A percentile compares a stretch with the other conserved stretches of the same genome.
These are phyloP conservation scores for Aspergillus cavernicola DNA, from an alignment of 495 filamentous ascomycete genomes.

Conservation along the genomic window DNA sequence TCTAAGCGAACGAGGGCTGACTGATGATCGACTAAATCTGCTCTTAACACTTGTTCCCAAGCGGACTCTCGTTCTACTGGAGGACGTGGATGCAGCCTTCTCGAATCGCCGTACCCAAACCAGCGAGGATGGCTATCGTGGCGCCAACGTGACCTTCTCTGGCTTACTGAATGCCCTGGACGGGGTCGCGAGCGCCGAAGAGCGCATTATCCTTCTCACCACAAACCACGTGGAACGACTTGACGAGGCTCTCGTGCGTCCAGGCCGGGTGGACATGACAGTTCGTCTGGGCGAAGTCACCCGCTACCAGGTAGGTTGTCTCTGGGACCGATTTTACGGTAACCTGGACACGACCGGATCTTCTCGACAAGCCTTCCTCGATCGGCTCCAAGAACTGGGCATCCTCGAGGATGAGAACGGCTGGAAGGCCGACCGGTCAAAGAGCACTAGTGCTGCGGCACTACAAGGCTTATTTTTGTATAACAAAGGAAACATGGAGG, in stretches of 20 bases:
- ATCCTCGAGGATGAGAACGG: slow-evolving; percentile 49
- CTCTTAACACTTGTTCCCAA: slow-evolving; percentile 84
- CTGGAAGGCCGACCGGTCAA: slow-evolving; percentile 31
- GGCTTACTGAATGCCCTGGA: slow-evolving; percentile 91
- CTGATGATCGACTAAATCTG: slow-evolving; percentile 86
- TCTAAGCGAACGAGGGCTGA: slow-evolving; percentile 86
- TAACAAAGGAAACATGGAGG: slow-evolving; percentile 85
- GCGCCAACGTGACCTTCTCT: slow-evolving; percentile 92
- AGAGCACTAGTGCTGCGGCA: slow-evolving; percentile 75
- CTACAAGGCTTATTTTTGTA: slow-evolving; percentile 92
- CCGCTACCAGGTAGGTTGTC: slow-evolving; percentile 72
- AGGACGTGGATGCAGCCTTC: slow-evolving; percentile 95
- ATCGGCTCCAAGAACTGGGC: slow-evolving; percentile 47
- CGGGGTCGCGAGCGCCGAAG: slow-evolving; percentile 91
- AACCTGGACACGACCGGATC: slow-evolving; percentile 64
- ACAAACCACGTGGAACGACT: slow-evolving; percentile 91
- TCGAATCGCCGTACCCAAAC: slow-evolving; percentile 66
- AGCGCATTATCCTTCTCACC: slow-evolving; percentile 88
- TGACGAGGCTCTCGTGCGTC: slow-evolving; percentile 83
- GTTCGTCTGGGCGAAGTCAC: slow-evolving; percentile 85
- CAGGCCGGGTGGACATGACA: slow-evolving; percentile 91
- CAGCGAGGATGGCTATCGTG: slow-evolving; percentile 80
- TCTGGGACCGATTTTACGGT: slow-evolving; percentile 95
- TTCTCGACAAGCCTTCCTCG: slow-evolving; percentile 45
- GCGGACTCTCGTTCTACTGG: slow-evolving; percentile 80